Conservation (phyloP, 257 asterid species). For the Henckelia pumila region DNA sequence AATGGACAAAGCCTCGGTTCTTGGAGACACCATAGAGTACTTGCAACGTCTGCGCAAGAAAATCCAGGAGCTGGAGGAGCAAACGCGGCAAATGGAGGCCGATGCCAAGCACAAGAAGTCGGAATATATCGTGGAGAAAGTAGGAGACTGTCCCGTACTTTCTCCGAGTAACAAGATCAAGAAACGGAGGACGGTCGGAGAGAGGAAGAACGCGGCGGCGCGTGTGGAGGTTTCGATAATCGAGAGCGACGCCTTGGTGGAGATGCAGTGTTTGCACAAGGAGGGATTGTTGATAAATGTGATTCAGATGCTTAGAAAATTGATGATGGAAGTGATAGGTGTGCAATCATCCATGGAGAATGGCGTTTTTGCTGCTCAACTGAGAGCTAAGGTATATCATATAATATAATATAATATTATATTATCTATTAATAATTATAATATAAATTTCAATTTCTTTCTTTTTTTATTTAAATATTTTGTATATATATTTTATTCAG, state of each 20-base stretch:
- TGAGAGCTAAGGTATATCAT: conserved; percentile 89
- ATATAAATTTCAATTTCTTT: no score
- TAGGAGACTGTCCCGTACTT: no score
- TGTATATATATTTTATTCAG: conserved; percentile 24
- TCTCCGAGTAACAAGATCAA: conserved; percentile 12
- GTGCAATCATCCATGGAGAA: conserved; percentile 57
- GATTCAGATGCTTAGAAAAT: conserved; percentile 59
- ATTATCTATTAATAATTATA: no score
- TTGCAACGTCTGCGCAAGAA: conserved; percentile 56
- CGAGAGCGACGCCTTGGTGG: conserved; percentile 76
- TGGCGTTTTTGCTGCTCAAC: conserved; percentile 49
- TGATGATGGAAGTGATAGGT: conserved; percentile 44
- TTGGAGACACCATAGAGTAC: conserved; percentile 82
- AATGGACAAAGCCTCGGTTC: conserved; percentile 88
- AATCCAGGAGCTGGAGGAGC: conserved; percentile 56
- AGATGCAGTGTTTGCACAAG: conserved; percentile 53
- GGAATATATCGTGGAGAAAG: no score
- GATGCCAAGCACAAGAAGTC: background rate
- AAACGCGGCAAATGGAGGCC: conserved; percentile 21
- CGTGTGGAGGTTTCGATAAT: conserved; percentile 80
- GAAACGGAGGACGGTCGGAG: conserved; percentile 14
- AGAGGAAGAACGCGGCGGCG: no score
- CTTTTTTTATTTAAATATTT: background rate
- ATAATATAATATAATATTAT: no score
- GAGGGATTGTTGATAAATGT: conserved; percentile 64